Evolutionary conservation across 768 basidiomycete genomes (phyloP), one percentile per base, ranked within the genome.

Genomic region (Pleurotus salmoneostramineus): DNA sequence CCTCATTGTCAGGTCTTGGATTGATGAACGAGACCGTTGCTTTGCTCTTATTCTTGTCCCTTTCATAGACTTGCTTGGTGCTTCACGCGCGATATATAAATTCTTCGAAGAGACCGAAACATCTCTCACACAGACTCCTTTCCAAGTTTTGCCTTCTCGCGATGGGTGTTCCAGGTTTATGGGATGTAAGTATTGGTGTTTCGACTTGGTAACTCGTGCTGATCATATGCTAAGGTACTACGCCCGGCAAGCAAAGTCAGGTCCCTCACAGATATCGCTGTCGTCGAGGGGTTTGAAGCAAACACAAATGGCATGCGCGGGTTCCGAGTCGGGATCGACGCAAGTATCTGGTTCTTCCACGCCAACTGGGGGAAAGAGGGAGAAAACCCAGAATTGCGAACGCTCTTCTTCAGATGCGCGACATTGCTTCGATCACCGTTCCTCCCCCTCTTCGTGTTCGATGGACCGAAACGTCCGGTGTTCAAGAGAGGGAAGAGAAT

Each of bases 391-490:
- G 89, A 92, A 56, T 77, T 95, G 6, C 77, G 93, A 31, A 94
- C 90, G 0, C 76, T 71, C 70, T 92, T 95, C 75, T 95, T 93
- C 70, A 88, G 91, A 46, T 93, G 92, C 69, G 84, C 87, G 40
- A 83, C 83, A 21, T 80, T 97, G 2, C 83, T 91, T 69, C 82
- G 79, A 56, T 79, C 85, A 4, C 93, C 94, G 0, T 85, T 96
- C 62, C 79, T 94, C 8, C 93, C 93, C 0, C 79, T 97, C 10
- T 95, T 96, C 68, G 91, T 96, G 3, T 97, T 96, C 66, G 93
- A 97, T 70, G 94, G 94, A 0, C 90, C 91, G 0, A 82, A 86
- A 60, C 82, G 95, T 60, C 94, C 94, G 3, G 81, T 83, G 17
- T 70, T 88, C 62, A 97, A 97, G 73, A 81, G 90, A 36, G 87